These are phyloP conservation scores for Blastobotrys parvus DNA, from an alignment of 805 yeast species.

Conservation along the genomic window DNA sequence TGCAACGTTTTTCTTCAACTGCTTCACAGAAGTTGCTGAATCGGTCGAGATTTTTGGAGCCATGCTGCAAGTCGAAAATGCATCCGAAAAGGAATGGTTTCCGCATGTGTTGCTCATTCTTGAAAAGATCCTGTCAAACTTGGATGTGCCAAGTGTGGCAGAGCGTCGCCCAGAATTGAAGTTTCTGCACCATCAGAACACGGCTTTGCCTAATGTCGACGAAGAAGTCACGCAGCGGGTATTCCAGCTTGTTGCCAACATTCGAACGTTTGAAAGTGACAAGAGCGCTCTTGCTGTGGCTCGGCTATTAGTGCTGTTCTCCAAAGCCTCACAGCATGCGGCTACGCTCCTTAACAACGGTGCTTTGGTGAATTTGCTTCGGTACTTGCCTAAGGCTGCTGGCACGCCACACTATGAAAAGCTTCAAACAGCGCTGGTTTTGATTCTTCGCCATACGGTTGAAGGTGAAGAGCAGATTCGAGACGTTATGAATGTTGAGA, in stretches of 20 bases:
- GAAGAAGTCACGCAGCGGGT: conserved; percentile 26
- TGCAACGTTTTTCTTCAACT: conserved; percentile 12
- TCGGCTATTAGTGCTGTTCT: conserved; percentile 46
- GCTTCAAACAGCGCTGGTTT: conserved; percentile 42
- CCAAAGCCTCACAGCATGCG: conserved; percentile 38
- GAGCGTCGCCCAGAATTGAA: conserved; percentile 21
- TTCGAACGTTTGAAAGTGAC: conserved; percentile 35
- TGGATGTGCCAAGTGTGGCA: conserved; percentile 42
- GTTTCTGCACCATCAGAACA: conserved; percentile 5
- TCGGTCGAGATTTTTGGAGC: conserved; percentile 12
- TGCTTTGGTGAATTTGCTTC: conserved; percentile 40
- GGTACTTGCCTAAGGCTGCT: conserved; percentile 31
- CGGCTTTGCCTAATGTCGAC: conserved; percentile 18
- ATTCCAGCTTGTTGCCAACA: conserved; percentile 36
- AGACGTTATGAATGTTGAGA: conserved; percentile 42
- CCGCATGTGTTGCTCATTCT: conserved; percentile 47
- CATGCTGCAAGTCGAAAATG: conserved; percentile 11
- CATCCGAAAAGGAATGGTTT: conserved; percentile 40
- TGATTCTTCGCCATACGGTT: conserved; percentile 58
- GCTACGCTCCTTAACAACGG: conserved; percentile 38
- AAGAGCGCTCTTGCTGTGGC: conserved; percentile 46
- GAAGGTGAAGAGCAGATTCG: conserved; percentile 50
- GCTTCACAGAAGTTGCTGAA: conserved; percentile 10
- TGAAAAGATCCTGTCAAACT: conserved; percentile 45
- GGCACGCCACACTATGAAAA: conserved; percentile 32